phyloP scores from a whole-genome alignment of 148 eudicot species.

The Camellia granthamiana region DNA sequence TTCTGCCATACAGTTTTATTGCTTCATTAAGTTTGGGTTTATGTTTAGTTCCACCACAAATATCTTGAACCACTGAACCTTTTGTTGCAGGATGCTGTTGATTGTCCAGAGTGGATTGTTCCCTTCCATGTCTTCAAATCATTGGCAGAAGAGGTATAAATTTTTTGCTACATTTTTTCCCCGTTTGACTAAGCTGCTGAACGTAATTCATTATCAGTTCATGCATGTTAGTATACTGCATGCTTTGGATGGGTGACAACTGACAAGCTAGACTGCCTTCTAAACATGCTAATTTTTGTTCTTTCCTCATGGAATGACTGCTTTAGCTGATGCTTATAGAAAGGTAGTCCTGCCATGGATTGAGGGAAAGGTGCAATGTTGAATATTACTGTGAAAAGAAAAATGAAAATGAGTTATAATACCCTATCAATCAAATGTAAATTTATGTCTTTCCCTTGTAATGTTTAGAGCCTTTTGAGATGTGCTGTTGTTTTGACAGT shows the following conservation, averaged over 20 bases:
- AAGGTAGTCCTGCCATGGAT: background rate
- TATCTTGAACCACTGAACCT: no score
- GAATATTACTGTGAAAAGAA: background rate
- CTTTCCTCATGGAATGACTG: background rate
- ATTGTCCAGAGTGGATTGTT: no score
- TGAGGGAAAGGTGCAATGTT: conserved; percentile 1
- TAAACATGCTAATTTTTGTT: background rate
- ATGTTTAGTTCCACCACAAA: background rate
- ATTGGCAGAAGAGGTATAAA: background rate
- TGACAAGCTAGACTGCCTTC: background rate
- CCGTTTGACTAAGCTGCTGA: conserved; percentile 1
- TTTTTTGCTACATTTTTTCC: background rate
- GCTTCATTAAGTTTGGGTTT: background rate
- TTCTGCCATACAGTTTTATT: background rate
- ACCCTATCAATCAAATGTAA: background rate
- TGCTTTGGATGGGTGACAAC: background rate
- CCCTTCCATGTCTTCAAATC: no score
- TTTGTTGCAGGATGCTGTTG: no score
- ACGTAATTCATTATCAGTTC: background rate
- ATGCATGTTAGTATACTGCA: background rate
- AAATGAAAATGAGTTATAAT: background rate
- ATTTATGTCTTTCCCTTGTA: background rate
- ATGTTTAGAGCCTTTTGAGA: background rate
- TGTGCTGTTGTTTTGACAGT: background rate
- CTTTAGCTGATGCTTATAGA: background rate